phyloP scores from a whole-genome alignment of 2,329 filamentous ascomycete species.

The Fusarium irregulare region DNA sequence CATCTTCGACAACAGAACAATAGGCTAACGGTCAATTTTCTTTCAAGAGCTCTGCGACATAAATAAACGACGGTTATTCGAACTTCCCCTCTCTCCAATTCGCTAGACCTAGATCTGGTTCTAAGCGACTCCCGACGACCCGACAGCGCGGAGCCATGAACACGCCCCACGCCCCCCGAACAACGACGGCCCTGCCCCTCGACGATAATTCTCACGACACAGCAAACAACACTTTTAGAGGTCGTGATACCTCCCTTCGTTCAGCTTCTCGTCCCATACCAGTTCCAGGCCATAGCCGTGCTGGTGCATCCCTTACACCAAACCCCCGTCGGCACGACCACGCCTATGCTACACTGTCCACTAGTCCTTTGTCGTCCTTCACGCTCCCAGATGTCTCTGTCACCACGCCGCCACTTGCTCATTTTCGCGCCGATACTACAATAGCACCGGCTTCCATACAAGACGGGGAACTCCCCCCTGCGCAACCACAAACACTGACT shows the following conservation, averaged over 20 bases:
- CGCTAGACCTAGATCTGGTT: constrained; percentile 34
- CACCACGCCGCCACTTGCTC: constrained; percentile 39
- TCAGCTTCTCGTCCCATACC: constrained; percentile 39
- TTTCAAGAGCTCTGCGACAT: constrained; percentile 7
- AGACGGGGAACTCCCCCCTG: constrained; percentile 35
- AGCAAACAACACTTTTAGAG: constrained; percentile 26
- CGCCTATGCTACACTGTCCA: constrained; percentile 36
- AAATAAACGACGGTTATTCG: constrained; percentile 17
- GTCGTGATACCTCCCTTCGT: constrained; percentile 38
- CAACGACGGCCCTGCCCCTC: constrained; percentile 45
- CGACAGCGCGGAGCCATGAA: constrained; percentile 48
- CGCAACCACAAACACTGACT: constrained; percentile 25
- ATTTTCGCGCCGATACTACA: constrained; percentile 47
- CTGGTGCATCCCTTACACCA: constrained; percentile 35
- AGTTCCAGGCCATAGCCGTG: constrained; percentile 30
- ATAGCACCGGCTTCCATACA: constrained; percentile 49
- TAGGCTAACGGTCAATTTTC: constrained; percentile 23
- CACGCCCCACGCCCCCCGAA: constrained; percentile 44
- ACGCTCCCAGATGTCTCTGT: constrained; percentile 44
- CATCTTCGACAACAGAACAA: background rate
- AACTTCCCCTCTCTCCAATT: constrained; percentile 4
- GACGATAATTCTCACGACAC: constrained; percentile 34
- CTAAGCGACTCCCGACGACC: constrained; percentile 38
- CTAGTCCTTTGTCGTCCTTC: constrained; percentile 33
- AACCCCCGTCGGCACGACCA: constrained; percentile 33